Percentiles rank a stretch among this genome's conserved stretches.
phyloP scores from a whole-genome alignment of 352 stramenopile genomes.

The Phytopythium kandeliae region DNA sequence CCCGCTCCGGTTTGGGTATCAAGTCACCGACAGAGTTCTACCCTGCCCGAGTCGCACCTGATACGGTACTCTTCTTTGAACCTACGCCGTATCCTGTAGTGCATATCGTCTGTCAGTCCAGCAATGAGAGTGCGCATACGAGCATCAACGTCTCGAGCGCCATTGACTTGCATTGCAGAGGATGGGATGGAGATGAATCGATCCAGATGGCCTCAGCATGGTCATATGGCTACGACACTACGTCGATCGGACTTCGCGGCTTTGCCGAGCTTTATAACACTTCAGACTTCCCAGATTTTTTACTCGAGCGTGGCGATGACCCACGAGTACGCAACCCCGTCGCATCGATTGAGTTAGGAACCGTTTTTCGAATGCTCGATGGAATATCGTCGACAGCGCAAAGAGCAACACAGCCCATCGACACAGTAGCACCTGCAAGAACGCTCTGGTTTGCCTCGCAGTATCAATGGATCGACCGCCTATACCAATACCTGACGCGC shows the following conservation, averaged over 20 bases:
- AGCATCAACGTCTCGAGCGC: not conserved
- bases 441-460: conserved; percentile 19
- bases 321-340: conserved; percentile 6
- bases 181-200: not conserved
- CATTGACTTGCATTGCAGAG: conserved; percentile 3
- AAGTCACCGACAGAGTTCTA: conserved; percentile 7
- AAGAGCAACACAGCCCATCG: not conserved
- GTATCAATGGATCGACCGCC: conserved; percentile 32
- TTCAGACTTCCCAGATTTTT: conserved; percentile 5
- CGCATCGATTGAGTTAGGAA: conserved; percentile 12
- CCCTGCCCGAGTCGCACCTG: conserved; percentile 6
- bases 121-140: not conserved
- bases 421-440: not conserved
- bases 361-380: conserved; percentile 27
- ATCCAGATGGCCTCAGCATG: conserved; percentile 6
- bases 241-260: conserved; percentile 16
- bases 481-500: conserved; percentile 25
- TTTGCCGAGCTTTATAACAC: conserved; percentile 8
- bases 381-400: conserved; percentile 14
- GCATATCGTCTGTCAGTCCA: conserved; percentile 10
- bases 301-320: conserved; percentile 5
- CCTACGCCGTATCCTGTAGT: conserved; percentile 28
- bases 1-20: conserved; percentile 24
- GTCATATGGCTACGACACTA: conserved; percentile 23
- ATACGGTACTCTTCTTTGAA: conserved; percentile 18